A percentile compares a stretch with the other conserved stretches of the same genome.
Conservation (phyloP, 805 yeast genomes). For the Candida oleophila region DNA sequence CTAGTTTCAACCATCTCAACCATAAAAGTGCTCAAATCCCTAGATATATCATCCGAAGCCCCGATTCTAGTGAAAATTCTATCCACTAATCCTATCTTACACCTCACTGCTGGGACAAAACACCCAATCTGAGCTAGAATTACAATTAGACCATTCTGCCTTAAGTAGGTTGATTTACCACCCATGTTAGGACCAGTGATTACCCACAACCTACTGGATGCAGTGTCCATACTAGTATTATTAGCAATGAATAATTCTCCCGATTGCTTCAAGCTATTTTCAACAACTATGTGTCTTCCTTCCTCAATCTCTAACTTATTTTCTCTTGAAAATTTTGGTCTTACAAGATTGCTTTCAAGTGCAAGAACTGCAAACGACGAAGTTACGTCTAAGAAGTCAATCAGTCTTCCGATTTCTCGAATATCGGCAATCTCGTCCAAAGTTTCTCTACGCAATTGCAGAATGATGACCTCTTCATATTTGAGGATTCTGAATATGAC, state of each 20-base stretch:
- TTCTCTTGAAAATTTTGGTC: constrained; percentile 61
- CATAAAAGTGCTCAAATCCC: constrained; percentile 83
- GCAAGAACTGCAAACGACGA: constrained; percentile 74
- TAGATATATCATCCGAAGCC: constrained; percentile 73
- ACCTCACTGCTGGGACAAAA: constrained; percentile 64
- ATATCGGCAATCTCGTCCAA: constrained; percentile 45
- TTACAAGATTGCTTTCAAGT: constrained; percentile 58
- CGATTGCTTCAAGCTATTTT: constrained; percentile 56
- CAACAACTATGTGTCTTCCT: constrained; percentile 89
- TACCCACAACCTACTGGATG: constrained; percentile 38
- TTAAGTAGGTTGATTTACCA: constrained; percentile 75
- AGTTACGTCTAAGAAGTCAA: constrained; percentile 72
- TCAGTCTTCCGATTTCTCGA: constrained; percentile 46
- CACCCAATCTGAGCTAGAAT: constrained; percentile 77
- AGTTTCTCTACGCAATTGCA: constrained; percentile 46
- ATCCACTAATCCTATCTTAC: constrained; percentile 68
- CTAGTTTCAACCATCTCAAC: constrained; percentile 75
- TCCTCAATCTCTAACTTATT: constrained; percentile 48
- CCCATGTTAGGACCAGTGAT: constrained; percentile 91
- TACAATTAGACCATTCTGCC: constrained; percentile 69
- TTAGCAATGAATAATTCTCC: constrained; percentile 49
- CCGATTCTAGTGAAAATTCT: constrained; percentile 83
- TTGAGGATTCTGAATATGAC: constrained; percentile 46
- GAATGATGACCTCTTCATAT: constrained; percentile 57
- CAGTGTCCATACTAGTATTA: constrained; percentile 29